Evolutionary conservation across 2,329 filamentous ascomycete genomes (phyloP), one percentile per base, ranked within the genome.

Genomic region (Sarocladium kiliense): DNA sequence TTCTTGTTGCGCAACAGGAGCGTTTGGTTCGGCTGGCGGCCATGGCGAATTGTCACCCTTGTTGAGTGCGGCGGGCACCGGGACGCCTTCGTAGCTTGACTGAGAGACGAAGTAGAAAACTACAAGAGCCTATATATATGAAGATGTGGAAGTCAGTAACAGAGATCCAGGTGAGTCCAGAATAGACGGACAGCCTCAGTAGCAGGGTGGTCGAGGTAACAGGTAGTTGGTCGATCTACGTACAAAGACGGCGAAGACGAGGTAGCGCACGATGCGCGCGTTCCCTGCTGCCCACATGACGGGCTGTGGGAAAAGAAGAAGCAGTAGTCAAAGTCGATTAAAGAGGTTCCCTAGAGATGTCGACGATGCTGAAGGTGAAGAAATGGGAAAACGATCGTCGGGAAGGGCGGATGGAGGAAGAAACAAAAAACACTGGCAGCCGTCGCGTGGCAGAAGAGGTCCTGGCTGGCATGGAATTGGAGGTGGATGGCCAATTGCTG

Each of bases 211-310:
- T 30, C 47, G 19, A 30, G n/a, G 19, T n/a, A 19, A 30, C 9
- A 10, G 39, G 19, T 21, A n/a, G 4, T 26, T 6, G 44, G 44
- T 39, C 36, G 36, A n/a, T 34, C 36, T 44, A 79, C 87, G 68
- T 81, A 96, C 92, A 67, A 96, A 87, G 67, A 91, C 81, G 57
- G 91, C 89, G 66, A 96, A 85, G 68, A 94, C 79, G 69, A 96
- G 79, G 73, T 86, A 87, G 78, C 84, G 82, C 78, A 86, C 74
- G 66, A 91, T 90, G 73, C 88, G 86, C 72, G 86, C 84, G 62
- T 82, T 85, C 68, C 85, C 85, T 58, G 85, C 81, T 73, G 85
- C 86, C 78, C 80, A 82, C 66, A 62, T 75, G 66, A 62, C 34
- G 50, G 50, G 50, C 50, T 11, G 41, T 14, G 27, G 21, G 3